A percentile compares a stretch with the other conserved stretches of the same genome.
Conservation (phyloP, 2,329 filamentous ascomycete genomes). For the Claviceps sp. region DNA sequence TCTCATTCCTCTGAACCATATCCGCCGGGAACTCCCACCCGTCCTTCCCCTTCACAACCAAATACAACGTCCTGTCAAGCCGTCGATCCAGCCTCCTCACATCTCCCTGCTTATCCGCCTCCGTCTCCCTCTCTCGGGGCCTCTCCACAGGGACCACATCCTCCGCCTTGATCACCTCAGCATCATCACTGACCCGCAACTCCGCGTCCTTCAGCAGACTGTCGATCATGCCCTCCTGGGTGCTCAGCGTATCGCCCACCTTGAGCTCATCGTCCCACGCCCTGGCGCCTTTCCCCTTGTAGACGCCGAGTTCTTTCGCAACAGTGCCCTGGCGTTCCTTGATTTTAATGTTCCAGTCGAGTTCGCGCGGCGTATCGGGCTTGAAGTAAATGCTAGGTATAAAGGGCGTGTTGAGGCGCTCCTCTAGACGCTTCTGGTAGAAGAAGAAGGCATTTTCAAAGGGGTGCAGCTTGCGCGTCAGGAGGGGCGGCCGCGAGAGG, state of each 20-base stretch:
- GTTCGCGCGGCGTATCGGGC: conserved; percentile 66
- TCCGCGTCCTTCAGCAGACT: conserved; percentile 65
- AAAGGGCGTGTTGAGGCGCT: conserved; percentile 79
- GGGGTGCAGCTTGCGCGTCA: conserved; percentile 70
- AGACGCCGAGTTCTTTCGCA: conserved; percentile 73
- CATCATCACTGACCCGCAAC: conserved; percentile 43
- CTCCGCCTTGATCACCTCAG: conserved; percentile 42
- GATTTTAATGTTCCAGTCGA: conserved; percentile 84
- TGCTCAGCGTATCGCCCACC: conserved; percentile 55
- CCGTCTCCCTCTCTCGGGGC: conserved; percentile 56
- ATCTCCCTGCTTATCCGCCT: conserved; percentile 68
- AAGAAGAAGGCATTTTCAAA: conserved; percentile 94
- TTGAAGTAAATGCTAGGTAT: conserved; percentile 92
- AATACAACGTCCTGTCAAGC: conserved; percentile 72
- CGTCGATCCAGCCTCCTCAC: conserved; percentile 64
- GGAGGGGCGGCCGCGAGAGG: conserved; percentile 73
- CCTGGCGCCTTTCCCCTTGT: conserved; percentile 54
- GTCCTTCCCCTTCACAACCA: conserved; percentile 63
- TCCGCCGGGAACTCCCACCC: conserved; percentile 79
- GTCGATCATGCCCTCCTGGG: conserved; percentile 51
- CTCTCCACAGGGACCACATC: conserved; percentile 55
- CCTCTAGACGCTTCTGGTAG: conserved; percentile 93
- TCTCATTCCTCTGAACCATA: conserved; percentile 55
- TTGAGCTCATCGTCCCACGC: conserved; percentile 89
- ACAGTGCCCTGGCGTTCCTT: conserved; percentile 58